Evolutionary conservation across 2,329 filamentous ascomycete genomes (phyloP), one percentile per base, ranked within the genome.

Genomic region (Epichloe sp.): DNA sequence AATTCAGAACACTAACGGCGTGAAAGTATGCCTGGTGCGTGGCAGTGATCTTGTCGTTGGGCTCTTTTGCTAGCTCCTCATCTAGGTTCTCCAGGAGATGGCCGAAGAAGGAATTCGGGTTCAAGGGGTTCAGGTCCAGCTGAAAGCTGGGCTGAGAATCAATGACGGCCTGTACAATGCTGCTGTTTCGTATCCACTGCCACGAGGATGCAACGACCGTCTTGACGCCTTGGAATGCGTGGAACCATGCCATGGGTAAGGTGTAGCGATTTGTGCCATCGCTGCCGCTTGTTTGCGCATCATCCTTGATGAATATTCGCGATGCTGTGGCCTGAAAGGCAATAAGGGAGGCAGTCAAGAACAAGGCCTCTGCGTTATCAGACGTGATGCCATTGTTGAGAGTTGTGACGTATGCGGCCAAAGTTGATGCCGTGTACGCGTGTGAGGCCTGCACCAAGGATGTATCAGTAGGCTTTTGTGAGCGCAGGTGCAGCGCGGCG

Each of bases 161-260:
- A 54, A 84, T 82, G 48, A 84, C 80, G 6, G 75, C 74, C 26
- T 78, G 72, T 40, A 82, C 77, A 14, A 76, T 71, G 2, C 71
- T 68, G 56, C 78, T 82, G 53, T 72, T 71, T 3, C 79, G 72
- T 45, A 84, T 72, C 74, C 76, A 83, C 52, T 75, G 76, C 80
- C 80, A 84, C 14, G 79, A 81, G 3, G 75, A 74, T 19, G 80
- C 76, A 0, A 83, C 80, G 36, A 84, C 72, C 2, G 80, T 77
- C 61, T 83, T 84, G 56, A 84, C 78, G 11, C 80, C 80, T 58
- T 83, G 80, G 59, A 82, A 83, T 4, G 80, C 76, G 59, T 83
- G 80, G 54, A 84, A 83, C 79, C 79, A 83, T 3, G 77, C 73
- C 43, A 83, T 65, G 0, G 80, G 80, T n/a, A 82, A 64, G 17